Base-by-base conservation (phyloP, 2,329 filamentous ascomycete species). In the Xylaria multiplex region DNA sequence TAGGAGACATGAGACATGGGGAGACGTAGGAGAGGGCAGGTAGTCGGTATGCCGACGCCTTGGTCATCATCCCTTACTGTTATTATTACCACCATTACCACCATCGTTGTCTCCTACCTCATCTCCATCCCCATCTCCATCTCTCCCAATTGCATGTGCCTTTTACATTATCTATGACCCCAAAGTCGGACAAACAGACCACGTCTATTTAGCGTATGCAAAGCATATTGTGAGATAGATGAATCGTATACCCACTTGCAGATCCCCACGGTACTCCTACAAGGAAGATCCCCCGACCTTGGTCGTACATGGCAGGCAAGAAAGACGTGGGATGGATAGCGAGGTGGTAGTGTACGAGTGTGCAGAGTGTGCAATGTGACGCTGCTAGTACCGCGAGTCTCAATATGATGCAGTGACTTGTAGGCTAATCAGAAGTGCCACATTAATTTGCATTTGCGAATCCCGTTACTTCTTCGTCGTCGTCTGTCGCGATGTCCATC, bases 391-490 rank as follows among this genome's bases (percentile, higher is more conserved):
- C 52, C 53, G 32, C 30, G 48, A 43, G 50, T 42, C 46, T 53
- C 22, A 58, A 49, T 46, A 35, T 61, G 59, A 63, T 43, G 55
- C 50, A 37, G n/a, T 50, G 54, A 56, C 22, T 61, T 55, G 59
- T 14, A 59, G 65, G 62, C 62, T 65, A 62, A 68, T 65, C 58
- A 58, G 40, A 54, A 56, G 24, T 40, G n/a, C 43, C 62, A 55
- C 22, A 62, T 65, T 52, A 65, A 65, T 64, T 65, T 59, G 56
- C 27, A 30, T 61, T 60, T 45, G 53, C 40, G 50, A 64, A 22
- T 64, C 48, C 60, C 60, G 64, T 63, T 56, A 35, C 30, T 66
- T 66, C 59, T 64, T 66, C 60, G 64, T 68, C 43, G 64, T 49
- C 57, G 60, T 59, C 60, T 40, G 57, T 64, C 43, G 53, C 32